Base-by-base conservation (phyloP, 225 moss, liverwort and hornwort species). In the Lunularia cruciata region DNA sequence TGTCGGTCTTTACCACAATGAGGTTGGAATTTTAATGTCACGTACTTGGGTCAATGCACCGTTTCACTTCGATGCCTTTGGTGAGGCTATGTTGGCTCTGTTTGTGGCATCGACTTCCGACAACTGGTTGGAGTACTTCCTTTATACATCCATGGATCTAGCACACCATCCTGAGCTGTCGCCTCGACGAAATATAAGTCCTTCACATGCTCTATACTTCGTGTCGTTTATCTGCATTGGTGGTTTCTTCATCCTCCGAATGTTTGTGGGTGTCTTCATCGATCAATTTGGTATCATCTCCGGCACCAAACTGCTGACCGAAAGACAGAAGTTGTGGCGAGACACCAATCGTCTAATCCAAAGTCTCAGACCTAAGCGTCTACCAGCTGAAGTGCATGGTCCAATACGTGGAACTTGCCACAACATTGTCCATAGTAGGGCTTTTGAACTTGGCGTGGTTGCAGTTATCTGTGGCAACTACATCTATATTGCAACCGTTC, bases 281-380 rank as follows among this genome's bases (percentile, higher is more conserved):
- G 96, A 96, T 79, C 96, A 96, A 60, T 96, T 96, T 73, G 92
- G 96, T 0, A 80, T 92, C 4, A 87, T 90, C 30, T 96, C 92
- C 0, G 96, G 96, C 58, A 79, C 92, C 8, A 96, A 96, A 60
- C 68, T 96, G 37, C 76, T 96, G 26, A 92, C 92, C 0, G 89
- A 92, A 54, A 83, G 89, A 8, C 92, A 96, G 69, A 89, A 92
- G 61, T 65, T 96, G 38, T 96, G 92, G 92, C 69, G 96, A 39
- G 96, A 96, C 46, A 92, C 90, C 76, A 96, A 96, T 65, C 83
- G 96, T n/a, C 81, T 96, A 59, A 87, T 78, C n/a, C 96, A 92
- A 69, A 83, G 89, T 66, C 77, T 96, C 2, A 69, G 28, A 6
- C 89, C 96, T 0, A 77, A 30, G 28, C 81, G 81, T 1, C 46